These are phyloP conservation scores for Trichoderma oligosporum DNA, from an alignment of 2,329 filamentous ascomycete genomes.

Conservation along the genomic window DNA sequence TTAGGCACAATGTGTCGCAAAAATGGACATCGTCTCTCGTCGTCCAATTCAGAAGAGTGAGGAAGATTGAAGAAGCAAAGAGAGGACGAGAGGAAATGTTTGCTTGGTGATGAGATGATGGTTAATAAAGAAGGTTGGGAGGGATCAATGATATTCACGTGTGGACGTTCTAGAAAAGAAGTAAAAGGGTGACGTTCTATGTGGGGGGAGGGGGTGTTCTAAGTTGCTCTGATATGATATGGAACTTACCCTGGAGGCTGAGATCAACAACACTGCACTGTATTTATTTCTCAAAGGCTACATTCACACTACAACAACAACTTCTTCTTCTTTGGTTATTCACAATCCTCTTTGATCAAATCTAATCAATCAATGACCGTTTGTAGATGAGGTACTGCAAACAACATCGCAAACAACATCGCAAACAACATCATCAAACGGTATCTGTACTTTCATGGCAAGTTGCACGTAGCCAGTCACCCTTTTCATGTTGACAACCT, in stretches of 20 bases:
- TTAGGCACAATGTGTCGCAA: too few relatives aligned
- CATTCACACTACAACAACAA: background rate
- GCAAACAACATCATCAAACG: too few relatives aligned
- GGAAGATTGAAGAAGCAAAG: background rate
- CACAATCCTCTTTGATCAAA: too few relatives aligned
- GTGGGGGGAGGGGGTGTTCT: background rate
- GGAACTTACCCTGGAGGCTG: background rate
- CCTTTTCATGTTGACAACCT: too few relatives aligned
- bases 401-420: too few relatives aligned
- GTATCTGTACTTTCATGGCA: too few relatives aligned
- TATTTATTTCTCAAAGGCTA: background rate
- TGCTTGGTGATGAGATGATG: background rate
- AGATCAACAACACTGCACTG: background rate
- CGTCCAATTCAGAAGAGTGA: too few relatives aligned
- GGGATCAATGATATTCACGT: background rate
- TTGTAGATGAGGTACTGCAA: too few relatives aligned
- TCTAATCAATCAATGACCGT: too few relatives aligned
- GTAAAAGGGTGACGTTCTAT: conserved; percentile 11
- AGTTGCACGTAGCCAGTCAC: too few relatives aligned
- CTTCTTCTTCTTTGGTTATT: too few relatives aligned
- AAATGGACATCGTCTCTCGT: too few relatives aligned
- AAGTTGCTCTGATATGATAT: background rate
- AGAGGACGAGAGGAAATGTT: background rate
- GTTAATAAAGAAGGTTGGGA: background rate
- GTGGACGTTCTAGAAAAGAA: background rate